Evolutionary conservation across 352 stramenopile genomes (phyloP), one percentile per base, ranked within the genome.

Genomic region (Globisporangium okanoganense): DNA sequence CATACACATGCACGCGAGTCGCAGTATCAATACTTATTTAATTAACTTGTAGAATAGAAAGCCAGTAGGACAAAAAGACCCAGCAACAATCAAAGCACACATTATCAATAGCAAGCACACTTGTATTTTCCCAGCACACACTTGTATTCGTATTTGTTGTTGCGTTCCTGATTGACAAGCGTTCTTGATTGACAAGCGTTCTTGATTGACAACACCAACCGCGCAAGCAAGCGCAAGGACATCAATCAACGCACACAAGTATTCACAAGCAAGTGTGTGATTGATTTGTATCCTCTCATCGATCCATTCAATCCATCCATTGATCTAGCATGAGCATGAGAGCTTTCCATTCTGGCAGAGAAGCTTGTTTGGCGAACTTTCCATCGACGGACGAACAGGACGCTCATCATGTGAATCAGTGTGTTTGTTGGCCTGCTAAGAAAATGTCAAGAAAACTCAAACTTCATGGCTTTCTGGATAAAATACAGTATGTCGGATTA

Each of bases 11-110:
- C 18, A 24, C 14, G 16, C 16, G 16, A 40, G 35, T 12, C 36
- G 36, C 6, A 18, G 36, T 41, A 41, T 41, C 40, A 8, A 27
- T 20, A 20, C 48, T 16, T 56, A 56, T 56, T 56, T 56, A 56
- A 56, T 29, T n/a, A 1, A 27, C 40, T n/a, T 56, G 49, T 56
- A 56, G 49, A 56, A 33, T 33, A 33, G 49, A 20, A 56, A 29
- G 41, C 41, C 41, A 48, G 41, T 29, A 56, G 49, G 18, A 22
- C 12, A 8, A 20, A 56, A 16, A 54, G 12, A 29, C 25, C 20
- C 27, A 55, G 36, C 36, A 20, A 7, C n/a, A 47, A 24, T 18
- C 13, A 47, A 16, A 47, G 10, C 36, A 44, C 18, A 5, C 38
- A 16, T 20, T 16, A 56, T n/a, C 49, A 40, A 55, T 25, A n/a